These are phyloP conservation scores for Hibiscus syriacus DNA, from an alignment of 345 rosid species.

Conservation along the genomic window DNA sequence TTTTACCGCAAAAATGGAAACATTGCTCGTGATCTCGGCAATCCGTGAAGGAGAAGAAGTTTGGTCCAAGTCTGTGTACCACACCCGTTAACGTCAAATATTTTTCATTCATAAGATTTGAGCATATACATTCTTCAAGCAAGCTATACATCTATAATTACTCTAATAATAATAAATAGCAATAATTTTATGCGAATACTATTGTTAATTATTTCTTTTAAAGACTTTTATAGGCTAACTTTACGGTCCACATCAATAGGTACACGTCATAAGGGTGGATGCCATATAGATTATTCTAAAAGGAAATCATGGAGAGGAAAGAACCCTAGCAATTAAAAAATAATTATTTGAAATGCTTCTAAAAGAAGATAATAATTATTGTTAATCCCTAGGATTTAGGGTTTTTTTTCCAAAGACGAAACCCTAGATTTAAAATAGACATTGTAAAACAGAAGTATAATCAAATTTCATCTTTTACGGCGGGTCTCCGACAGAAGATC, in stretches of 20 bases:
- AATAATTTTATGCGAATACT: too few species aligned
- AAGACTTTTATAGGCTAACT: too few species aligned
- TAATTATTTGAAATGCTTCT: background rate
- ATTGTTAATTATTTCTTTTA: too few species aligned
- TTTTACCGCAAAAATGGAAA: background rate
- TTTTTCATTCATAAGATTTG: too few species aligned
- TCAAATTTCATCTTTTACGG: too few species aligned
- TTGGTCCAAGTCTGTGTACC: too few species aligned
- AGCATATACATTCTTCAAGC: background rate
- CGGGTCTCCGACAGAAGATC: too few species aligned
- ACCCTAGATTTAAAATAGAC: too few species aligned
- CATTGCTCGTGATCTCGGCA: background rate
- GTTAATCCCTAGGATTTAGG: constrained; percentile 21
- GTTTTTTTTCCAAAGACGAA: background rate
- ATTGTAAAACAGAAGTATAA: too few species aligned
- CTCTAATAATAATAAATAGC: too few species aligned
- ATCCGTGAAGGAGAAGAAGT: too few species aligned
- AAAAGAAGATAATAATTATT: constrained; percentile 7
- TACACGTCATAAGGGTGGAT: constrained; percentile 22
- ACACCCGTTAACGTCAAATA: too few species aligned
- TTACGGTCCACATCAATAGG: constrained; percentile 15
- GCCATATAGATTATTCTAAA: constrained; percentile 12
- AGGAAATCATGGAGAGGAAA: background rate
- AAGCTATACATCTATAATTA: background rate
- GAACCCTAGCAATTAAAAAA: background rate